Percentiles rank a stretch among this genome's conserved stretches.
These are phyloP conservation scores for Pythium periplocum DNA, from an alignment of 352 stramenopile species.

Conservation along the genomic window DNA sequence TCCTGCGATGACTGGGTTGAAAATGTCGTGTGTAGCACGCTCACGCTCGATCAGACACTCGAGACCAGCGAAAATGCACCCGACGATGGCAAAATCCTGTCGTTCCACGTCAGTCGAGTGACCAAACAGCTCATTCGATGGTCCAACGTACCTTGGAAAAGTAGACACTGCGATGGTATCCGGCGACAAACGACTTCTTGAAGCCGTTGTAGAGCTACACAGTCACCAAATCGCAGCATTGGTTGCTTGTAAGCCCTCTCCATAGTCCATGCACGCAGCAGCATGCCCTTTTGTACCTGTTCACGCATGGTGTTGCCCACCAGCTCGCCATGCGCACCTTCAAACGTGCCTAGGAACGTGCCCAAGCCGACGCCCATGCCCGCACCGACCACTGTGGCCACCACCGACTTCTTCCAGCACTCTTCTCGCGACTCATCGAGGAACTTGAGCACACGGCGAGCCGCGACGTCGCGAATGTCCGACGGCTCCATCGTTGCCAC, in stretches of 20 bases:
- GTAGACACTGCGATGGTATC: slow-evolving; percentile 81
- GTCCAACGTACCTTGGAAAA: slow-evolving; percentile 58
- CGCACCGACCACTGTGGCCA: slow-evolving; percentile 62
- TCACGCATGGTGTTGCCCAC: slow-evolving; percentile 82
- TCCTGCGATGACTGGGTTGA: slow-evolving; percentile 73
- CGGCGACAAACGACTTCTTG: slow-evolving; percentile 71
- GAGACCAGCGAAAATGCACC: slow-evolving; percentile 72
- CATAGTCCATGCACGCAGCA: background rate
- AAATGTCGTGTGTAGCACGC: slow-evolving; percentile 66
- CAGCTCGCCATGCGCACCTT: slow-evolving; percentile 80
- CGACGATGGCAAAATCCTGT: slow-evolving; percentile 81
- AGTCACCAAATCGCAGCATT: background rate
- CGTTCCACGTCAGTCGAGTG: background rate
- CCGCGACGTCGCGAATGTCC: slow-evolving; percentile 28
- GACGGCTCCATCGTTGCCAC: slow-evolving; percentile 15
- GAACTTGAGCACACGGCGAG: slow-evolving; percentile 61
- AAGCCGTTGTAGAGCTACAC: slow-evolving; percentile 79
- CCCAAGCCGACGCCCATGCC: slow-evolving; percentile 78
- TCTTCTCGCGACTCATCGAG: slow-evolving; percentile 72
- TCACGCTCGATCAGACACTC: slow-evolving; percentile 85
- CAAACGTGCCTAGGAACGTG: slow-evolving; percentile 85
- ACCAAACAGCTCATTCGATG: background rate
- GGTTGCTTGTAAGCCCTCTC: too few species aligned
- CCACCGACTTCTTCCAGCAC: slow-evolving; percentile 81
- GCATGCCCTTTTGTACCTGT: slow-evolving; percentile 30